phyloP scores from a whole-genome alignment of 1,139 yeast genomes.

The Lipomyces yarrowii region DNA sequence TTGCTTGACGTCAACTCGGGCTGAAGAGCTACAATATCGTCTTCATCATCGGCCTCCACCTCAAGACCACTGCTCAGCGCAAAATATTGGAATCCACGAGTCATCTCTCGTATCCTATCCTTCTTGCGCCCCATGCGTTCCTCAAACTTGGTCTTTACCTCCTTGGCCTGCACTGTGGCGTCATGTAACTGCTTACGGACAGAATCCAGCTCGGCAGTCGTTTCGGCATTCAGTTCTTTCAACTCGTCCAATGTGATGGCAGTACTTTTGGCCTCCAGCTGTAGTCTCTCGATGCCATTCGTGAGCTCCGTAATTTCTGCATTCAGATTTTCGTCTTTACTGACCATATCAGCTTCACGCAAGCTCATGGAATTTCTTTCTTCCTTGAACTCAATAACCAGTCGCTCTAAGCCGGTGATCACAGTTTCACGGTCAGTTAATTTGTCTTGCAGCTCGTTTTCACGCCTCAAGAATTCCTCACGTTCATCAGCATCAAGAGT shows the following conservation, averaged over 20 bases:
- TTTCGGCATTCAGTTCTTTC: conserved; percentile 38
- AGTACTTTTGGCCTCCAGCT: conserved; percentile 41
- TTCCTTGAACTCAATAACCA: conserved; percentile 24
- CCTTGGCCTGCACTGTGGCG: conserved; percentile 25
- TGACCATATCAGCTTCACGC: conserved; percentile 37
- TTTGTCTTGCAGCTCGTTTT: conserved; percentile 44
- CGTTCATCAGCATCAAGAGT: conserved; percentile 30
- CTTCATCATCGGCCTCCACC: conserved; percentile 5
- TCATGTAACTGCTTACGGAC: conserved; percentile 31
- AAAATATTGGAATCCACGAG: conserved; percentile 21
- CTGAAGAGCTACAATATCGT: conserved; percentile 5
- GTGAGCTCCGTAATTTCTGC: conserved; percentile 32
- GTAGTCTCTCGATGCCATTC: conserved; percentile 38
- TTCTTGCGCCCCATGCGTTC: conserved; percentile 36
- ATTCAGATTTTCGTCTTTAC: conserved; percentile 26
- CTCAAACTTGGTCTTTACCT: conserved; percentile 26
- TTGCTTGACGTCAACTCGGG: conserved; percentile 1
- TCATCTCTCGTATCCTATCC: conserved; percentile 33
- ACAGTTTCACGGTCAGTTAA: conserved; percentile 41
- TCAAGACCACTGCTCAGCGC: conserved; percentile 6
- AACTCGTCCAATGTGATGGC: conserved; percentile 38
- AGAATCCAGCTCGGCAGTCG: conserved; percentile 36
- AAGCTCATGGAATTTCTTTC: conserved; percentile 27
- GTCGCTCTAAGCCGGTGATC: conserved; percentile 35
- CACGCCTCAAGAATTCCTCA: conserved; percentile 41